A percentile compares a stretch with the other conserved stretches of the same genome.
These are phyloP conservation scores for Termitomyces heimii DNA, from an alignment of 768 basidiomycete species.

Conservation along the genomic window DNA sequence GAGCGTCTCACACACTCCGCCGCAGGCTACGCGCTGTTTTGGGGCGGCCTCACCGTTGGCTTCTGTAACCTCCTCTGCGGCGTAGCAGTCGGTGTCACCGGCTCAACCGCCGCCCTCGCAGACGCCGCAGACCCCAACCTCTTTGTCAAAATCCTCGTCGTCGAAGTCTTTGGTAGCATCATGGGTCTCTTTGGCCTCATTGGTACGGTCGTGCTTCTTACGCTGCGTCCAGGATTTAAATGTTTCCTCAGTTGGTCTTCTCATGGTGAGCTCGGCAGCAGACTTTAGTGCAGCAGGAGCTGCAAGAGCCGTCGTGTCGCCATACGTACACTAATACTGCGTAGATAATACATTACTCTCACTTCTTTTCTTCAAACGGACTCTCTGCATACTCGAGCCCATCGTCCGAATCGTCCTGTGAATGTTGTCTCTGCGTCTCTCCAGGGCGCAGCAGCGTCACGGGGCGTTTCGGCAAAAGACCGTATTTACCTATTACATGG, in stretches of 20 bases:
- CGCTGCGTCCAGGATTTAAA: too few species aligned
- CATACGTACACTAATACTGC: conserved; percentile 30
- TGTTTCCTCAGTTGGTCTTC: conserved; percentile 72
- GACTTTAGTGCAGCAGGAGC: conserved; percentile 41
- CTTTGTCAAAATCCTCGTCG: conserved; percentile 95
- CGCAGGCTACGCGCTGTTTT: conserved; percentile 88
- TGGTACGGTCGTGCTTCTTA: conserved; percentile 64
- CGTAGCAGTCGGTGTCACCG: conserved; percentile 89
- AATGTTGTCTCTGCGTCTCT: conserved; percentile 16
- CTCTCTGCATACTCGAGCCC: conserved; percentile 72
- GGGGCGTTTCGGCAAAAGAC: conserved; percentile 68
- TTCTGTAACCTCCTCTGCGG: conserved; percentile 94
- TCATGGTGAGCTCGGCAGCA: conserved; percentile 66
- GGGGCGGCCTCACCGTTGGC: conserved; percentile 94
- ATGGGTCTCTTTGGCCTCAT: conserved; percentile 91
- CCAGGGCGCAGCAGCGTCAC: conserved; percentile 48
- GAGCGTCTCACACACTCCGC: neutral
- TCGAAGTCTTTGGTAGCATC: conserved; percentile 92
- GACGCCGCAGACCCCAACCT: conserved; percentile 93
- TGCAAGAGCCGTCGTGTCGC: conserved; percentile 29
- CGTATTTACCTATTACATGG: conserved; percentile 47
- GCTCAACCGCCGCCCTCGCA: conserved; percentile 90
- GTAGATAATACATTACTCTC: too few species aligned
- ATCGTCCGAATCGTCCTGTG: conserved; percentile 43
- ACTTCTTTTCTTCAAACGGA: conserved; percentile 57